Evolutionary conservation across 306 rosid species (phyloP).

Genomic region (Ceratonia siliqua): DNA sequence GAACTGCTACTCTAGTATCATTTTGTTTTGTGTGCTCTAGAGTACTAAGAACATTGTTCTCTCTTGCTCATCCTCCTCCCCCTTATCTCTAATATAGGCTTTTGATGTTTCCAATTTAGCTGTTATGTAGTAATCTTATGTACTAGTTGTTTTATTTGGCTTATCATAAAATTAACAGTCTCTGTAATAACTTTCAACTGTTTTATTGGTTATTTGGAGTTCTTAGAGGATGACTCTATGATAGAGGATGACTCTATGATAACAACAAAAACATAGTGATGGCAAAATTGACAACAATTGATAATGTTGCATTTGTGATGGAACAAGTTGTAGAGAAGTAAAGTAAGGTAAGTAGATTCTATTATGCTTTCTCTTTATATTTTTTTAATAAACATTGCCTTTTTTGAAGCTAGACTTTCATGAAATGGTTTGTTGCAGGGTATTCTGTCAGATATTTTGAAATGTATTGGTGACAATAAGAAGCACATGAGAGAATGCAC

Average conservation of each 20-base stretch:
- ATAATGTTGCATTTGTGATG: conserved; percentile 94
- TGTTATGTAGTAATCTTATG: conserved; percentile 11
- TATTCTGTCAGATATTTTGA: conserved; percentile 74
- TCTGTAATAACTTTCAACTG: conserved; percentile 5
- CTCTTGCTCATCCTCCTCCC: neutral
- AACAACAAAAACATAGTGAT: conserved; percentile 94
- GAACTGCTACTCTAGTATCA: conserved; percentile 62
- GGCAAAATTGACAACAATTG: conserved; percentile 78
- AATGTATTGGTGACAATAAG: conserved; percentile 95
- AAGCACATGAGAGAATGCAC: conserved; percentile 98
- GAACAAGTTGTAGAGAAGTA: conserved; percentile 89
- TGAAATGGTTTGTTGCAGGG: conserved; percentile 63
- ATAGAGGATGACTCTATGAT: conserved; percentile 75
- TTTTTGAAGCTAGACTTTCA: conserved; percentile 21
- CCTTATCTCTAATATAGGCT: neutral
- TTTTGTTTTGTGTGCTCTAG: neutral
- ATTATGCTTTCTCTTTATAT: neutral
- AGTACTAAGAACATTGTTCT: neutral
- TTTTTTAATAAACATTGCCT: neutral
- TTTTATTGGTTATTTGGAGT: conserved; percentile 77
- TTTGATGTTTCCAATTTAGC: neutral
- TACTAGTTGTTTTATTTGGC: neutral
- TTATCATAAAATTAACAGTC: neutral
- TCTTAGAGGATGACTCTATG: conserved; percentile 74
- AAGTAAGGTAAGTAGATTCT: conserved; percentile 78